Evolutionary conservation across 306 rosid species (phyloP), one percentile per base, ranked within the genome.

Genomic region (Prunus kanzakura): DNA sequence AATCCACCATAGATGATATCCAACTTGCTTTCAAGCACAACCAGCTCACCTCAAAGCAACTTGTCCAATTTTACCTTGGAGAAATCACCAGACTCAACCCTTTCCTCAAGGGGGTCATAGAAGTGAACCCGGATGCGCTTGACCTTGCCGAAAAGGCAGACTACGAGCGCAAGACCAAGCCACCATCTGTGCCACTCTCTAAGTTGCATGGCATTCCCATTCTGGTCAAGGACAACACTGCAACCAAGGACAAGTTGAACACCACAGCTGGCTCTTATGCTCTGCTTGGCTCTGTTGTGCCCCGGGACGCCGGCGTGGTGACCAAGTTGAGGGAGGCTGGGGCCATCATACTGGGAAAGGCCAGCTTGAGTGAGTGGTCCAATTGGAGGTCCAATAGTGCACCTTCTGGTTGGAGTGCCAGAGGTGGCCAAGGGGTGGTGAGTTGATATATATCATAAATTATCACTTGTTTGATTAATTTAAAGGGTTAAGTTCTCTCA

Each of bases 111-210:
- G 79, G 88, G 66, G 91, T 92, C 30, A 83, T 90, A 73, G 96
- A 92, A 66, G 69, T 92, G 41, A 92, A 90, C 62, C 96, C 96
- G 0, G 93, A 87, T n/a, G 92, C 87, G 4, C 74, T 76, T 8
- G 79, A 72, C 73, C 89, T 88, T 60, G 97, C 92, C 61, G 91
- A 84, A 15, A 16, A 81, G 52, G 96, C 92, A 4, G 97, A 90
- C 64, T 63, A 64, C 0, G 81, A 87, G 82, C 84, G 96, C 64
- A 22, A 22, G 29, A 56, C 35, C 16, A 72, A 72, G 65, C 54
- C 54, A 19, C 38, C 54, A 15, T 62, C 41, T 32, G 16, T 52
- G 14, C 7, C 58, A 13, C 15, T 72, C 65, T 72, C 76, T 15
- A 62, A 72, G 60, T 79, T 89, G 25, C 96, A 91, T 30, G 96